Evolutionary conservation across 306 rosid species (phyloP), one percentile per base, ranked within the genome.

Genomic region (Malus orientalis): DNA sequence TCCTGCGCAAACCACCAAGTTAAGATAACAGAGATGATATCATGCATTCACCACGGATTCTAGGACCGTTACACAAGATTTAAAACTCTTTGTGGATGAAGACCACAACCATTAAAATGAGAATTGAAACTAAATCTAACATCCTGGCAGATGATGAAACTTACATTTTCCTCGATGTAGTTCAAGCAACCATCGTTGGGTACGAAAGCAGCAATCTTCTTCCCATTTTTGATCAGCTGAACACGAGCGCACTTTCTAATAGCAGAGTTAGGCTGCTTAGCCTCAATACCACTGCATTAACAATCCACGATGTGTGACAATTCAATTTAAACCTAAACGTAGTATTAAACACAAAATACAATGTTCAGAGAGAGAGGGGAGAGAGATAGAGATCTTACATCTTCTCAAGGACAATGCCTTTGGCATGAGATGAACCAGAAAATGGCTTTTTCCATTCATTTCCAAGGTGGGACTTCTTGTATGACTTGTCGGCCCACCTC

Each of bases 371-470:
- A 44, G 5, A 1, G 60, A 70, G 8, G 8, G 16, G 19, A 5
- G 53, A 73, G 32, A 14, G 36, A 16, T 11, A 54, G 61, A 18
- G 19, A 73, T 77, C 75, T 67, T 29, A 76, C 84, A 81, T 81
- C 75, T 81, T 81, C 2, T 81, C 85, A 11, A 81, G 81, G 14
- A 81, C 85, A 71, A 81, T 81, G 54, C 81, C 85, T 36, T 81
- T 81, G 0, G 85, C 85, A 66, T 81, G 85, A 60, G 85, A 81
- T 44, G 85, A 81, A 12, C 81, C 85, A 57, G 85, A 81, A 67
- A 76, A 76, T 20, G 85, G 85, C 53, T 81, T 81, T n/a, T 81
- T 81, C 85, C 85, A 76, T 45, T 81, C 85, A 58, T 81, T 81
- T 13, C 85, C 85, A 66, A 81, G 85, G 51, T 76, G 74, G 9